phyloP scores from a whole-genome alignment of 2,329 filamentous ascomycete genomes.

The Colletotrichum tanaceti region DNA sequence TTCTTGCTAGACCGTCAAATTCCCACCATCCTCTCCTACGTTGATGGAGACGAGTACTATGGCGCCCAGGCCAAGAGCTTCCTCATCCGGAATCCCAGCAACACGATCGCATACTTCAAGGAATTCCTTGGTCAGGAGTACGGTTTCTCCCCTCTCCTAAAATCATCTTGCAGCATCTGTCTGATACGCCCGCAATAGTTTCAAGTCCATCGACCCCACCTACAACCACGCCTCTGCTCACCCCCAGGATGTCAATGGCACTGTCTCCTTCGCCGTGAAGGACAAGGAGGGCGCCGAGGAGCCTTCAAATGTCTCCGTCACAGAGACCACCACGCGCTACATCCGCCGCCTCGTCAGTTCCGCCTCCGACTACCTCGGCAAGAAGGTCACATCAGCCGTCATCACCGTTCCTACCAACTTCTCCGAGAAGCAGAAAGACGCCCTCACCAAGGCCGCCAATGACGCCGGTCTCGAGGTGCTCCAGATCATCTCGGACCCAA shows the following conservation, averaged over 20 bases:
- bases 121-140: constrained; percentile 96
- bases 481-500: constrained; percentile 91
- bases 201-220: constrained; percentile 96
- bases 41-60: constrained; percentile 96
- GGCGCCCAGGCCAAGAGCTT: constrained; percentile 95
- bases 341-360: constrained; percentile 83
- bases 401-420: constrained; percentile 96
- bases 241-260: constrained; percentile 78
- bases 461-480: constrained; percentile 88
- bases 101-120: constrained; percentile 95
- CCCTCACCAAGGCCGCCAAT: constrained; percentile 80
- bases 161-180: constrained; percentile 1
- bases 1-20: constrained; percentile 86
- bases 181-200: constrained; percentile 59
- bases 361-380: constrained; percentile 92
- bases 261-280: constrained; percentile 84
- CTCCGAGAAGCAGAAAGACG: constrained; percentile 84
- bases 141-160: constrained; percentile 45
- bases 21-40: constrained; percentile 92
- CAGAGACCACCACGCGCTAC: constrained; percentile 86
- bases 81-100: constrained; percentile 89
- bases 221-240: constrained; percentile 95
- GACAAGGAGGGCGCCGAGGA: constrained; percentile 75
- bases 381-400: constrained; percentile 93
- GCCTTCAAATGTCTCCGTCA: constrained; percentile 77